phyloP scores from a whole-genome alignment of 495 filamentous ascomycete species.

The Aspergillus cristatus region DNA sequence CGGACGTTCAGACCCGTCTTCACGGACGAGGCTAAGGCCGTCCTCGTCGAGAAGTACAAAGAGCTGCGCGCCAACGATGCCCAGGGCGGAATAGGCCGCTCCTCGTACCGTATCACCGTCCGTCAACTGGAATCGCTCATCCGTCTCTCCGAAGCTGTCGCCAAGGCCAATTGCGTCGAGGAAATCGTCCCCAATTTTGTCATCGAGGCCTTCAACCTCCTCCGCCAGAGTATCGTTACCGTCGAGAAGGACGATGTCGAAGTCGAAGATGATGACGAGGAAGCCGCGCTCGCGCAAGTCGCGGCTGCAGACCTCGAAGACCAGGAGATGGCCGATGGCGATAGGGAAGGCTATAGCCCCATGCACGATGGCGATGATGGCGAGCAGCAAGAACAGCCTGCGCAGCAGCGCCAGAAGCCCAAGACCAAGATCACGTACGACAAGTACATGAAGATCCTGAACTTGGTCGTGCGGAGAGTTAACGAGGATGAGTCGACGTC shows the following conservation, averaged over 20 bases:
- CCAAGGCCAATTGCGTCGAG: conserved; percentile 93
- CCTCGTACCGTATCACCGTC: conserved; percentile 94
- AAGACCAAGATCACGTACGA: conserved; percentile 92
- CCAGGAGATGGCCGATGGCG: conserved; percentile 33
- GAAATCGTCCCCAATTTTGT: conserved; percentile 81
- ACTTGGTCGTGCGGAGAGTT: conserved; percentile 69
- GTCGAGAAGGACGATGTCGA: conserved; percentile 98
- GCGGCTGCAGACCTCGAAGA: conserved; percentile 18
- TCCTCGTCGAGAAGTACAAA: conserved; percentile 91
- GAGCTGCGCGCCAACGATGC: conserved; percentile 90
- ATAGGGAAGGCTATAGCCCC: conserved; percentile 58
- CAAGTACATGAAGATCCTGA: conserved; percentile 86
- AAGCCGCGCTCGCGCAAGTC: conserved; percentile 7
- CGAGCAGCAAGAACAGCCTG: conserved; percentile 2
- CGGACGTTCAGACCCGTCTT: conserved; percentile 92
- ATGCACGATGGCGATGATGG: conserved; percentile 51
- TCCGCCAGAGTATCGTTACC: conserved; percentile 89
- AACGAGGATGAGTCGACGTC: conserved; percentile 61
- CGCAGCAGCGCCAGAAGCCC: conserved; percentile 35
- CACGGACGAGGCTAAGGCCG: conserved; percentile 70
- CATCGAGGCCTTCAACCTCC: conserved; percentile 77
- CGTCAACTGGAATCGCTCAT: conserved; percentile 94
- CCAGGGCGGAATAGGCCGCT: conserved; percentile 85
- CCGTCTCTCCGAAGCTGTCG: conserved; percentile 87
- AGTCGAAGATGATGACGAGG: conserved; percentile 71